Percentiles rank a stretch among this genome's conserved stretches.
Conservation (phyloP, 306 rosid species). For the Begonia fuchsioides region DNA sequence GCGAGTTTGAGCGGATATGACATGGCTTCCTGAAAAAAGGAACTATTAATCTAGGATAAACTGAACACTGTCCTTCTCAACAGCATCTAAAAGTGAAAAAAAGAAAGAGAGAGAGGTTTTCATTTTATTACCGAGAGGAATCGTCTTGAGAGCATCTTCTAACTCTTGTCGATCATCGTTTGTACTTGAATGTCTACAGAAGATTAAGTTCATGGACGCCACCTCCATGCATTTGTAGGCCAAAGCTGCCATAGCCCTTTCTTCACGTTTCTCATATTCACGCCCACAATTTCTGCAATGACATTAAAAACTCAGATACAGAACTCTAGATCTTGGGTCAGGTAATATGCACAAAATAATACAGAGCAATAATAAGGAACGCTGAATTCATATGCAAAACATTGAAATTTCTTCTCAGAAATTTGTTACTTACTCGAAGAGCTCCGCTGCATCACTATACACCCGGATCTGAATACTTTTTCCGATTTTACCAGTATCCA, state of each 20-base stretch:
- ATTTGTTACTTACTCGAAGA: conserved; percentile 35
- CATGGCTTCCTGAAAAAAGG: conserved; percentile 27
- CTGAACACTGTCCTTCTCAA: too few relatives aligned
- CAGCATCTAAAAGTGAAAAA: too few relatives aligned
- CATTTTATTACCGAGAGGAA: conserved; percentile 50
- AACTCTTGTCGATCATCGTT: conserved; percentile 48
- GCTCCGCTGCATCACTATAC: conserved; percentile 53
- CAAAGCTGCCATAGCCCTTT: conserved; percentile 77
- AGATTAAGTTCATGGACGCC: conserved; percentile 58
- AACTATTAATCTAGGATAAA: too few relatives aligned
- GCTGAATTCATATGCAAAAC: neutral
- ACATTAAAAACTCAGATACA: conserved; percentile 5
- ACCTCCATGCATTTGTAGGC: conserved; percentile 91
- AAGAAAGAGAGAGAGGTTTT: neutral
- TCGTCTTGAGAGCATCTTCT: conserved; percentile 41
- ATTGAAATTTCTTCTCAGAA: neutral
- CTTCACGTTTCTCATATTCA: conserved; percentile 46
- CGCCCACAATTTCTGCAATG: conserved; percentile 52
- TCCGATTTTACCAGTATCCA: conserved; percentile 35
- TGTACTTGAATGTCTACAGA: conserved; percentile 33
- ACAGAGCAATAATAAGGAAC: too few relatives aligned
- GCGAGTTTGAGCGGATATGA: conserved; percentile 24
- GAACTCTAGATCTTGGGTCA: too few relatives aligned
- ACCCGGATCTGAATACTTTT: conserved; percentile 47
- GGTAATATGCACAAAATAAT: too few relatives aligned